Evolutionary conservation across 768 basidiomycete genomes (phyloP), one percentile per base, ranked within the genome.

Genomic region (Pleurotus citrinopileatus): DNA sequence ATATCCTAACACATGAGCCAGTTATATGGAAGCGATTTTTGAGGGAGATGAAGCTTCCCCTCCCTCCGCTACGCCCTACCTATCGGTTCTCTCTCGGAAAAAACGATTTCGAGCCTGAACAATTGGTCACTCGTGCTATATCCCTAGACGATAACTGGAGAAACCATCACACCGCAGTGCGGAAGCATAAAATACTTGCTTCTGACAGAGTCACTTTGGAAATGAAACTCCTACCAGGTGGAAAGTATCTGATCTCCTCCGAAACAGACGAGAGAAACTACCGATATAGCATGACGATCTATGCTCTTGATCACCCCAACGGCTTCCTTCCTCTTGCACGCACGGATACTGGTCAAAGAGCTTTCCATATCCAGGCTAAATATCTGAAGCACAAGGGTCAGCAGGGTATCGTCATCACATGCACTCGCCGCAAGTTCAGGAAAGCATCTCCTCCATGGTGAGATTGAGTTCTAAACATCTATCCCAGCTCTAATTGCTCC

Each of bases 11-110:
- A 0, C 83, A 87, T 54, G 80, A 87, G 58, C 79, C 85, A 15
- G 67, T 80, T 42, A 81, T 88, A 29, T 89, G 87, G 87, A 86
- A 83, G 64, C 78, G 79, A n/a, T 80, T 85, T 56, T 68, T 89
- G 55, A 65, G 70, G 34, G 64, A 68, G n/a, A 71, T 86, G 57
- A 73, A 73, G 22, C 70, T 83, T 15, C 82, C 81, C 7, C 67
- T 84, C 15, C 79, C 85, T 4, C 83, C 82, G 3, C 67, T 86
- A 3, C 83, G 84, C 1, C 86, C 86, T 0, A 83, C 82, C 0
- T 71, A 74, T 57, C 73, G 75, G 27, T 80, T 81, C 60, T 66
- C 66, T 13, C 59, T 66, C 12, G 55, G 63, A 44, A 52, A 61
- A 7, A 73, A 71, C 7, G 72, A 74, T 58, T 71, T 72, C 46